phyloP scores from a whole-genome alignment of 2,329 filamentous ascomycete genomes.

The Colletotrichum horii region DNA sequence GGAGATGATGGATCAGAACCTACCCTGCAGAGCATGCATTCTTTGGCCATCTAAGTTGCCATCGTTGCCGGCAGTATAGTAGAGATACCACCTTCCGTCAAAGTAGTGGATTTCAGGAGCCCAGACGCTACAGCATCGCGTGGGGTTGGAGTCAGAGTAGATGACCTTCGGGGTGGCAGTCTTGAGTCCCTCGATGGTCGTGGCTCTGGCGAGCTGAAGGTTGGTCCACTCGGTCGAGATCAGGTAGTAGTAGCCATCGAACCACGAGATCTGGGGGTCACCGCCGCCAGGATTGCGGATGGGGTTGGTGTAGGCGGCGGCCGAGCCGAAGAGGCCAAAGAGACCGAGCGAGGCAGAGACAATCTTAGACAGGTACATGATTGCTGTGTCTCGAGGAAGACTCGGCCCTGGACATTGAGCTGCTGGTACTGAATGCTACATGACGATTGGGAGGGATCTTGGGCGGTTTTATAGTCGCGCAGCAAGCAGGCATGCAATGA shows the following conservation, averaged over 20 bases:
- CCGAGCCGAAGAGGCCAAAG: conserved; percentile 23
- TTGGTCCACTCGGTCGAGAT: conserved; percentile 62
- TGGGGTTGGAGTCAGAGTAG: conserved; percentile 51
- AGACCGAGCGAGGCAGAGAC: neutral
- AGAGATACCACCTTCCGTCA: conserved; percentile 57
- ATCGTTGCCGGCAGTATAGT: conserved; percentile 57
- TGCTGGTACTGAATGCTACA: neutral
- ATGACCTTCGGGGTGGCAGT: conserved; percentile 54
- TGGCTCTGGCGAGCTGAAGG: conserved; percentile 58
- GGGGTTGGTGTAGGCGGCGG: conserved; percentile 53
- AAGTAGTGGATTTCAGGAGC: conserved; percentile 61
- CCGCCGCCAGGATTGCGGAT: conserved; percentile 53
- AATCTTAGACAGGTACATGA: conserved; percentile 2
- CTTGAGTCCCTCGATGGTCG: conserved; percentile 60
- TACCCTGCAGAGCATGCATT: conserved; percentile 56
- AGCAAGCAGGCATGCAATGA: neutral
- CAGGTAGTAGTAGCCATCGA: conserved; percentile 61
- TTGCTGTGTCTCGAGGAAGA: neutral
- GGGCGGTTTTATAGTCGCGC: neutral
- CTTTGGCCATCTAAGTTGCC: conserved; percentile 54
- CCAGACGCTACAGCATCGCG: conserved; percentile 61
- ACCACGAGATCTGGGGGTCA: conserved; percentile 58
- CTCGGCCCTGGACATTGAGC: neutral
- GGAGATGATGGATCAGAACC: neutral
- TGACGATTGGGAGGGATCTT: neutral